Evolutionary conservation across 257 asterid genomes (phyloP).

Genomic region (Solanum virginianum): DNA sequence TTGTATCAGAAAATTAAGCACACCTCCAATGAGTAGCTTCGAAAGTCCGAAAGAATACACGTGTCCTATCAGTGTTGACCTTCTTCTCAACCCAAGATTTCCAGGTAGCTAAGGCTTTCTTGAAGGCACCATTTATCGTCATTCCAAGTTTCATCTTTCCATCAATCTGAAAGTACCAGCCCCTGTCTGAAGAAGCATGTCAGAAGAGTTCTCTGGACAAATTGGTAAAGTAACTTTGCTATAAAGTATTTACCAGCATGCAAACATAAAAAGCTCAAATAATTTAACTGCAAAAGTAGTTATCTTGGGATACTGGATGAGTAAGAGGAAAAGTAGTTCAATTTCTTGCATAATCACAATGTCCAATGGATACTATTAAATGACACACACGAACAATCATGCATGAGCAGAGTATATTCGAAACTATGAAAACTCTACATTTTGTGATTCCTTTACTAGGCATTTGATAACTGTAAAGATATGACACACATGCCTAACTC

Average conservation of each 20-base stretch:
- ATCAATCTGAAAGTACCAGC: slow-evolving; percentile 82
- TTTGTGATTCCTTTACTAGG: not conserved
- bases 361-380: not conserved
- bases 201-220: slow-evolving; percentile 18
- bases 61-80: slow-evolving; percentile 48
- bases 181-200: slow-evolving; percentile 74
- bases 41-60: slow-evolving; percentile 70
- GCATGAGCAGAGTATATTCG: not conserved
- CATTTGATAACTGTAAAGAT: not conserved
- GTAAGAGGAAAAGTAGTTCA: not conserved
- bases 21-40: slow-evolving; percentile 95
- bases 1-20: slow-evolving; percentile 2
- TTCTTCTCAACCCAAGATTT: slow-evolving; percentile 59
- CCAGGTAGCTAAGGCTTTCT: slow-evolving; percentile 67
- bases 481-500: not conserved
- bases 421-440: not conserved
- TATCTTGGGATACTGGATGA: not conserved
- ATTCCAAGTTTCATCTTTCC: slow-evolving; percentile 81
- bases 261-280: not conserved
- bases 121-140: slow-evolving; percentile 58
- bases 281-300: not conserved
- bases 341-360: not conserved
- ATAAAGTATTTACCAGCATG: not conserved
- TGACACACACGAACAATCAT: not conserved
- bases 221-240: not conserved